Conservation (phyloP, 257 asterid genomes). For the Ocimum tenuiflorum region DNA sequence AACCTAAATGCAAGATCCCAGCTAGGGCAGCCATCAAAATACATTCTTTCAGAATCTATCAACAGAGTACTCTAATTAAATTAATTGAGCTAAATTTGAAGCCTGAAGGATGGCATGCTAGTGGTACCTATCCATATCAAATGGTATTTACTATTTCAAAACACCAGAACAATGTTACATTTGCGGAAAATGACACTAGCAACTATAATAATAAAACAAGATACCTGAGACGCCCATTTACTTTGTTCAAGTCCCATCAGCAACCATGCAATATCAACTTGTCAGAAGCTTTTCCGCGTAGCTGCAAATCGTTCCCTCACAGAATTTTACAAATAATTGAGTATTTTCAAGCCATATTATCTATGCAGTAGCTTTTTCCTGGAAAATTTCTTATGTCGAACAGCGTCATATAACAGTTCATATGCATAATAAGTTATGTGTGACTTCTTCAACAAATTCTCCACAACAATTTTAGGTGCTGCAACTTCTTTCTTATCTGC, state of each 20-base stretch:
- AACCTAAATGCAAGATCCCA: neutral
- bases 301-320: conserved; percentile 1
- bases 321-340: conserved; percentile 7
- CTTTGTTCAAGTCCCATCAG: conserved; percentile 1
- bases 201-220: conserved; percentile 8
- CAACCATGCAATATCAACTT: neutral
- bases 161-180: neutral
- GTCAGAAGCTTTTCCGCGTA: conserved; percentile 12
- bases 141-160: conserved; percentile 9
- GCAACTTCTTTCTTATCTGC: conserved; percentile 64
- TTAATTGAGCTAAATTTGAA: neutral
- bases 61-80: neutral
- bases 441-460: conserved; percentile 65
- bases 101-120: neutral
- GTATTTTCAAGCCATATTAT: too few species aligned
- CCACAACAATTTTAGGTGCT: conserved; percentile 84
- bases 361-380: conserved; percentile 36
- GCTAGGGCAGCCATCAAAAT: neutral
- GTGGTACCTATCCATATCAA: conserved; percentile 9
- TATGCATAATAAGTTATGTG: conserved; percentile 62
- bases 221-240: conserved; percentile 21
- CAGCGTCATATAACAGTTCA: conserved; percentile 64
- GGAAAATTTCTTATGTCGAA: conserved; percentile 58
- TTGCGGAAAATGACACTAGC: conserved; percentile 7
- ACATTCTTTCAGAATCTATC: neutral